Evolutionary conservation across 2,329 filamentous ascomycete species (phyloP).

Genomic region (Acarospora socialis): DNA sequence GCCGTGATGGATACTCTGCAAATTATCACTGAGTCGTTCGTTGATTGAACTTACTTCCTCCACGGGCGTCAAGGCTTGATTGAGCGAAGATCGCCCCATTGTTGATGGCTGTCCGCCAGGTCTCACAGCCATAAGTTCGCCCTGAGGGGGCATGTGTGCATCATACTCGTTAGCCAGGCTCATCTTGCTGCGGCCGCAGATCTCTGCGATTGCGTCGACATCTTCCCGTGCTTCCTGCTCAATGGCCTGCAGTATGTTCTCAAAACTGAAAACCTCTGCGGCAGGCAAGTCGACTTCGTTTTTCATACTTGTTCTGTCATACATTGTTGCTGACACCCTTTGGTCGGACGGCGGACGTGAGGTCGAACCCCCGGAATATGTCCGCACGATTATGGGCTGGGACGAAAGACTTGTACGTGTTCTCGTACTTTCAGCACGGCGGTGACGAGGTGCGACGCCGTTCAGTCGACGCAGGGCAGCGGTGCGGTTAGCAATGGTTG

Average conservation of each 20-base stretch:
- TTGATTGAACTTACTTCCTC: conserved; percentile 29
- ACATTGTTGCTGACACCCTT: neutral
- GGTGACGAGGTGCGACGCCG: neutral
- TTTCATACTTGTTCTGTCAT: neutral
- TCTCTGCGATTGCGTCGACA: conserved; percentile 48
- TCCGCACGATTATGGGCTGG: conserved; percentile 3
- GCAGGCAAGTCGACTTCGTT: conserved; percentile 26
- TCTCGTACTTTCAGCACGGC: neutral
- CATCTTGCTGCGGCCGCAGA: conserved; percentile 45
- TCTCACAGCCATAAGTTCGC: conserved; percentile 32
- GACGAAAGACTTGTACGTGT: conserved; percentile 2
- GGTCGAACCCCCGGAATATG: conserved; percentile 1
- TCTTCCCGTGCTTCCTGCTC: conserved; percentile 44
- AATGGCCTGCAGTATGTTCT: conserved; percentile 40
- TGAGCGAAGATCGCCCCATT: conserved; percentile 1
- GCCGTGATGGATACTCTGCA: no score
- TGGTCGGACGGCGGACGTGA: no score
- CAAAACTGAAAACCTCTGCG: conserved; percentile 40
- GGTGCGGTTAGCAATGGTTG: neutral
- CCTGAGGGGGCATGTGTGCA: conserved; percentile 46
- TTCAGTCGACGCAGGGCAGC: conserved; percentile 3
- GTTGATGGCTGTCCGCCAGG: conserved; percentile 15
- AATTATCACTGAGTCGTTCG: conserved; percentile 22
- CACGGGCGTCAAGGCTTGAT: conserved; percentile 24
- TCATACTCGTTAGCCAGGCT: conserved; percentile 49